Conservation (phyloP, 2,329 filamentous ascomycete genomes). For the Xylaria digitata region DNA sequence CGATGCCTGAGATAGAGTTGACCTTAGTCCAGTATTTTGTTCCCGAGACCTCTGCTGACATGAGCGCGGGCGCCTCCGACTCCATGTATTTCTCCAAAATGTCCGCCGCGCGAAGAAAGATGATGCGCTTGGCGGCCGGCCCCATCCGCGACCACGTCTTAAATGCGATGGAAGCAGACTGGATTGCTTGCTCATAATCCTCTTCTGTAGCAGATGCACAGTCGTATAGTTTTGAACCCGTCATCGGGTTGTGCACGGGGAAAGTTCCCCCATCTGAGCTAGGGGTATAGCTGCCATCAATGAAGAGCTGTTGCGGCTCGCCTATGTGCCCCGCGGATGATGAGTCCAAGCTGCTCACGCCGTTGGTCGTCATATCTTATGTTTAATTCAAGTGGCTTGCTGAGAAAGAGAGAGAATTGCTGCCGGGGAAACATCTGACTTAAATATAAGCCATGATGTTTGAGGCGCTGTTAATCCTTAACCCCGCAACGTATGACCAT, state of each 20-base stretch:
- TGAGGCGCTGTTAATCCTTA: not conserved
- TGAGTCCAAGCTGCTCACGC: constrained; percentile 1
- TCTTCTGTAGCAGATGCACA: constrained; percentile 30
- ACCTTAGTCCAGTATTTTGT: constrained; percentile 55
- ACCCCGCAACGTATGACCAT: constrained; percentile 21
- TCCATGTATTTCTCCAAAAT: constrained; percentile 66
- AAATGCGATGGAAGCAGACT: constrained; percentile 30
- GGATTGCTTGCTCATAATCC: constrained; percentile 36
- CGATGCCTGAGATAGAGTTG: constrained; percentile 53
- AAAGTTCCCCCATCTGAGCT: constrained; percentile 34
- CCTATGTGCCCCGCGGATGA: constrained; percentile 7
- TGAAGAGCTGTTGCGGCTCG: constrained; percentile 33
- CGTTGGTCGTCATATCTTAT: constrained; percentile 14
- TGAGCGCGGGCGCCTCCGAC: constrained; percentile 70
- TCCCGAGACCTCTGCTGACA: constrained; percentile 62
- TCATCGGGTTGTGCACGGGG: constrained; percentile 37
- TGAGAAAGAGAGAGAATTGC: too few relatives aligned
- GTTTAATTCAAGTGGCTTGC: not conserved
- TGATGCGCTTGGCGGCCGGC: constrained; percentile 69
- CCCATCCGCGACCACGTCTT: constrained; percentile 35
- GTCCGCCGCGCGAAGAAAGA: constrained; percentile 76
- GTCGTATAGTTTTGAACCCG: constrained; percentile 33
- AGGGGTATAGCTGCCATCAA: constrained; percentile 25
- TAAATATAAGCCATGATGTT: not conserved
- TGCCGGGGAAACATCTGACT: too few relatives aligned